Evolutionary conservation across 2,329 filamentous ascomycete species (phyloP).

Genomic region (Alternaria hordeiaustralica): DNA sequence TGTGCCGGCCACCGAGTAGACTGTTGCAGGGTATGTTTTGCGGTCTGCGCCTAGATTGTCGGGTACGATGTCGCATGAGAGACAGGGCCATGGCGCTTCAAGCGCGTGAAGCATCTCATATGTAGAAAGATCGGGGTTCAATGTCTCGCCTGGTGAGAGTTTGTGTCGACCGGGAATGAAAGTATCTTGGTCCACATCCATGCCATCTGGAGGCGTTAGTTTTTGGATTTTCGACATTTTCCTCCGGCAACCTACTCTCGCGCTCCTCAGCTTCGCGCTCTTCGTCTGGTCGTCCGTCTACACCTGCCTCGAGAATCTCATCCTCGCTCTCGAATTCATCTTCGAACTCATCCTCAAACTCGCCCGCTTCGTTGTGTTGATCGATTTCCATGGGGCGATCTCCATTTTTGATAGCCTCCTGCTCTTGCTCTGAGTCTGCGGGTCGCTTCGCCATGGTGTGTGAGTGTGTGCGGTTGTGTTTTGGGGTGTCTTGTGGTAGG

Average conservation of each 20-base stretch:
- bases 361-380: slow-evolving; percentile 57
- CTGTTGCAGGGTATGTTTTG: slow-evolving; percentile 90
- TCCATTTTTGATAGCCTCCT: slow-evolving; percentile 65
- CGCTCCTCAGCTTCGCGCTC: slow-evolving; percentile 91
- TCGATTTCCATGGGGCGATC: slow-evolving; percentile 62
- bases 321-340: slow-evolving; percentile 91
- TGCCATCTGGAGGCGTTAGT: slow-evolving; percentile 63
- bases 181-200: slow-evolving; percentile 92
- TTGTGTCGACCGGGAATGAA: slow-evolving; percentile 96
- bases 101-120: slow-evolving; percentile 98
- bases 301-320: slow-evolving; percentile 91
- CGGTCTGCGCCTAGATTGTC: slow-evolving; percentile 88
- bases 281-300: slow-evolving; percentile 89
- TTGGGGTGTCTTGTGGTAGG: slow-evolving; percentile 4
- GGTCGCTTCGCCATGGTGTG: slow-evolving; percentile 65
- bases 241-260: slow-evolving; percentile 57
- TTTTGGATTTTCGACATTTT: slow-evolving; percentile 20
- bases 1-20: slow-evolving; percentile 93
- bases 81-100: slow-evolving; percentile 93
- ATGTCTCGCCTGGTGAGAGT: slow-evolving; percentile 86
- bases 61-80: slow-evolving; percentile 91
- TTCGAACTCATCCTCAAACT: slow-evolving; percentile 96
- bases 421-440: slow-evolving; percentile 59
- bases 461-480: background rate
- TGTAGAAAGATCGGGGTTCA: slow-evolving; percentile 89